A percentile compares a stretch with the other conserved stretches of the same genome.
Conservation (phyloP, 768 basidiomycete genomes). For the Hemileccinum rubropunctum region DNA sequence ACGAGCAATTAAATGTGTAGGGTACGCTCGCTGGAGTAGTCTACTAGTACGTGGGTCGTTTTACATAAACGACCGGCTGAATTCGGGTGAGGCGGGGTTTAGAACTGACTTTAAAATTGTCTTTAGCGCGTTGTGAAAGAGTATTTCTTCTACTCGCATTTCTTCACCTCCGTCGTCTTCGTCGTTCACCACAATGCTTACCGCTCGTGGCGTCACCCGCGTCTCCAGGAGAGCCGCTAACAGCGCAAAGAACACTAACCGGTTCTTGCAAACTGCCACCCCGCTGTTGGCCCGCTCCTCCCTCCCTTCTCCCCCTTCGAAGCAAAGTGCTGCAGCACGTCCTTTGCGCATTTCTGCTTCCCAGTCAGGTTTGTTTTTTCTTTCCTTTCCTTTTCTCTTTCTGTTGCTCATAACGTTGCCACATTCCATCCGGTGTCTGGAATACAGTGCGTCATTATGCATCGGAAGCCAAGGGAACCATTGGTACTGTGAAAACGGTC, state of each 20-base stretch:
- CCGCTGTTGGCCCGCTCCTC: constrained; percentile 53
- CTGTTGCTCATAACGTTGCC: constrained; percentile 1
- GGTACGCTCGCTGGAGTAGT: too few species aligned
- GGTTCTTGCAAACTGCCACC: constrained; percentile 78
- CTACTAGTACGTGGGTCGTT: neutral
- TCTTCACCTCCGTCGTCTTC: constrained; percentile 25
- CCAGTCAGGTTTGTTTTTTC: constrained; percentile 48
- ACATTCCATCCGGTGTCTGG: constrained; percentile 1
- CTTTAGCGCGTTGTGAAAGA: constrained; percentile 14
- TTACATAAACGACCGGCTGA: constrained; percentile 31
- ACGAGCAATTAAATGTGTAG: too few species aligned
- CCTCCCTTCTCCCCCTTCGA: constrained; percentile 41
- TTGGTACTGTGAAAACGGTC: constrained; percentile 93
- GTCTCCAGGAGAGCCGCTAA: constrained; percentile 82
- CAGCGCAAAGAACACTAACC: constrained; percentile 69
- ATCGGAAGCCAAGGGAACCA: constrained; percentile 73
- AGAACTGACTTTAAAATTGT: constrained; percentile 24
- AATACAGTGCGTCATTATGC: constrained; percentile 79
- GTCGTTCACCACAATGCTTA: constrained; percentile 65
- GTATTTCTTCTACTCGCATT: constrained; percentile 33
- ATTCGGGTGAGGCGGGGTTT: constrained; percentile 30
- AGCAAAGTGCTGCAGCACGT: constrained; percentile 48
- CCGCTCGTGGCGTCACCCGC: constrained; percentile 83
- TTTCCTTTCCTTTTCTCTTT: neutral
- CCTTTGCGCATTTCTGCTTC: constrained; percentile 47